Evolutionary conservation across 352 stramenopile species (phyloP).

Genomic region (Globisporangium nodosum): DNA sequence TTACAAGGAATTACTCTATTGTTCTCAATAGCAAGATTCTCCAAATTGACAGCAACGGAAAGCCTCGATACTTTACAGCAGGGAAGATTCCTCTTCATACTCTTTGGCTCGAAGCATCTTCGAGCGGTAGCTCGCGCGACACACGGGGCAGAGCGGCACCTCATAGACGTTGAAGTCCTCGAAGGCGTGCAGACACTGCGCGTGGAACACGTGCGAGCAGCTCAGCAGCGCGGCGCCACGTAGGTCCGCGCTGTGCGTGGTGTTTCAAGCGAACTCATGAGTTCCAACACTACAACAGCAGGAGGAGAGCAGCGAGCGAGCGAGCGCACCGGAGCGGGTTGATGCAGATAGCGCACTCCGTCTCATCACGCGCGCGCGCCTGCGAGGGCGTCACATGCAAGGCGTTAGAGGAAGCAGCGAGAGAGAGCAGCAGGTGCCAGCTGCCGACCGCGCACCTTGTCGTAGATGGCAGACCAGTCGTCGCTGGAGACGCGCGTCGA

Average conservation of each 20-base stretch:
- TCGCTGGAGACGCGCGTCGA: constrained; percentile 8
- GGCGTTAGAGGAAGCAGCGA: background rate
- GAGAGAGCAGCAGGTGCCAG: background rate
- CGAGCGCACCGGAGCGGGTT: constrained; percentile 48
- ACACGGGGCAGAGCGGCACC: constrained; percentile 69
- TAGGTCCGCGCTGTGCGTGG: constrained; percentile 20
- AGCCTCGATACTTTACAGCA: background rate
- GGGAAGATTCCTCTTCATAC: too few relatives aligned
- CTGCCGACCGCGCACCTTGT: constrained; percentile 19
- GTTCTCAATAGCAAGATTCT: too few relatives aligned
- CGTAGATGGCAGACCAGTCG: constrained; percentile 38
- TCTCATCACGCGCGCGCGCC: constrained; percentile 38
- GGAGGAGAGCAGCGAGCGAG: background rate
- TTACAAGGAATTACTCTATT: too few relatives aligned
- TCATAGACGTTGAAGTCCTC: constrained; percentile 88
- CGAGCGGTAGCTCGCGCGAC: constrained; percentile 36
- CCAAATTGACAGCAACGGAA: too few relatives aligned
- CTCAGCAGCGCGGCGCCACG: constrained; percentile 52
- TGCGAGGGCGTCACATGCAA: constrained; percentile 2
- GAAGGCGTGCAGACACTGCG: constrained; percentile 67
- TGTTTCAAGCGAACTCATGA: background rate
- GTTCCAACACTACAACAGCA: background rate
- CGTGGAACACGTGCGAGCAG: constrained; percentile 77
- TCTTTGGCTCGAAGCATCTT: background rate
- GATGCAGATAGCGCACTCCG: constrained; percentile 82